These are phyloP conservation scores for Globisporangium ultimum DNA, from an alignment of 352 stramenopile species.

Conservation along the genomic window DNA sequence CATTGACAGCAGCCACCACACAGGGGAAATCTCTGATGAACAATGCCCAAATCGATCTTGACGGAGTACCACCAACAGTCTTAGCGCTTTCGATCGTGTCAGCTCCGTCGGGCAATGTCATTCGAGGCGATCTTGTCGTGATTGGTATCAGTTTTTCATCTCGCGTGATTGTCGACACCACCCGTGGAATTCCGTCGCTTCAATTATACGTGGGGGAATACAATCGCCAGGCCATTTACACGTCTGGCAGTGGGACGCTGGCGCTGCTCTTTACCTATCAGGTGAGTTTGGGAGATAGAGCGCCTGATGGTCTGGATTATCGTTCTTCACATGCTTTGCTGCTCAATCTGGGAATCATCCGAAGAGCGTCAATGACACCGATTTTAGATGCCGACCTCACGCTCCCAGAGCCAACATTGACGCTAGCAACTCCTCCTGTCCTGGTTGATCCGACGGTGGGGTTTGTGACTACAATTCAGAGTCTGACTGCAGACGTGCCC, in stretches of 20 bases:
- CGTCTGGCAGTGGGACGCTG: slow-evolving; percentile 42
- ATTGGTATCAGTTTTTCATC: slow-evolving; percentile 68
- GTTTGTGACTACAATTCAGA: slow-evolving; percentile 40
- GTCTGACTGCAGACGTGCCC: slow-evolving; percentile 41
- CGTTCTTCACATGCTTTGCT: slow-evolving; percentile 36
- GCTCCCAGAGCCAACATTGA: slow-evolving; percentile 34
- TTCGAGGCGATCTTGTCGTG: slow-evolving; percentile 34
- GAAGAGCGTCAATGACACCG: slow-evolving; percentile 39
- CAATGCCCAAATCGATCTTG: slow-evolving; percentile 53
- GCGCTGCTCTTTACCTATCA: slow-evolving; percentile 64
- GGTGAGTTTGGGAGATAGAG: slow-evolving; percentile 56
- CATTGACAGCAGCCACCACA: slow-evolving; percentile 31
- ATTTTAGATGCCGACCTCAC: slow-evolving; percentile 55
- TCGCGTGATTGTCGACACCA: slow-evolving; percentile 51
- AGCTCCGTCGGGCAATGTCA: slow-evolving; percentile 33
- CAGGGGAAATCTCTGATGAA: slow-evolving; percentile 36
- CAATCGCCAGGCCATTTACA: slow-evolving; percentile 62
- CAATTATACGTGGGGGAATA: slow-evolving; percentile 54
- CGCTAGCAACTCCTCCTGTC: slow-evolving; percentile 41
- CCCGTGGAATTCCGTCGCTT: slow-evolving; percentile 49
- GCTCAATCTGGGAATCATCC: slow-evolving; percentile 64
- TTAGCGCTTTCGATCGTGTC: slow-evolving; percentile 33
- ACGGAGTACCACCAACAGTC: slow-evolving; percentile 48
- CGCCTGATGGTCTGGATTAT: slow-evolving; percentile 49
- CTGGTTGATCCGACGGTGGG: slow-evolving; percentile 42